Conservation (phyloP, 768 basidiomycete genomes). For the Lactarius hengduanensis region DNA sequence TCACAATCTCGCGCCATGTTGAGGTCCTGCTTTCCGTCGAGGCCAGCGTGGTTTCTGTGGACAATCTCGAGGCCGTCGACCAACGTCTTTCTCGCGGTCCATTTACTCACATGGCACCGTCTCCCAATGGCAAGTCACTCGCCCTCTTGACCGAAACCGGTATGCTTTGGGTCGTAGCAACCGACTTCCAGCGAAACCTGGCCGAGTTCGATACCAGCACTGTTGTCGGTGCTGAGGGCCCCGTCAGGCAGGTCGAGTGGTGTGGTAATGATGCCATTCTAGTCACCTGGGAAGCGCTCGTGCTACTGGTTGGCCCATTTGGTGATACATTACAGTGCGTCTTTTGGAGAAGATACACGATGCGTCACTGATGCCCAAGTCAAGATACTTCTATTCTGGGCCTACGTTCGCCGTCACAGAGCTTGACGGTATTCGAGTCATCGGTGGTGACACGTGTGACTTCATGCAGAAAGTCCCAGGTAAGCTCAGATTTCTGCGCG, state of each 20-base stretch:
- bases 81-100: slow-evolving; percentile 88
- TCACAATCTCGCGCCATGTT: slow-evolving; percentile 84
- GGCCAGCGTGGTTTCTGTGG: slow-evolving; percentile 76
- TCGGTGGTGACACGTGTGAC: slow-evolving; percentile 78
- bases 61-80: slow-evolving; percentile 86
- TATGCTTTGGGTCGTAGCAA: slow-evolving; percentile 89
- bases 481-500: slow-evolving; percentile 33
- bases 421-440: slow-evolving; percentile 83
- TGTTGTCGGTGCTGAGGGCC: slow-evolving; percentile 53
- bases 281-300: slow-evolving; percentile 75
- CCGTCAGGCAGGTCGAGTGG: slow-evolving; percentile 80
- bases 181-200: slow-evolving; percentile 85
- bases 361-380: slow-evolving; percentile 18
- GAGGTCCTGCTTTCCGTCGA: slow-evolving; percentile 86
- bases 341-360: not conserved
- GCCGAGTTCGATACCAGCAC: slow-evolving; percentile 79
- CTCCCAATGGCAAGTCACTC: slow-evolving; percentile 91
- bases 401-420: slow-evolving; percentile 80
- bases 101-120: slow-evolving; percentile 82
- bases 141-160: slow-evolving; percentile 75
- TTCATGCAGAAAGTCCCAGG: slow-evolving; percentile 93
- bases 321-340: slow-evolving; percentile 83
- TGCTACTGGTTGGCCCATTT: slow-evolving; percentile 87
- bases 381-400: slow-evolving; percentile 72
- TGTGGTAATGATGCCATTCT: slow-evolving; percentile 95